phyloP scores from a whole-genome alignment of 2,329 filamentous ascomycete species.

The Diaporthe citriasiana region DNA sequence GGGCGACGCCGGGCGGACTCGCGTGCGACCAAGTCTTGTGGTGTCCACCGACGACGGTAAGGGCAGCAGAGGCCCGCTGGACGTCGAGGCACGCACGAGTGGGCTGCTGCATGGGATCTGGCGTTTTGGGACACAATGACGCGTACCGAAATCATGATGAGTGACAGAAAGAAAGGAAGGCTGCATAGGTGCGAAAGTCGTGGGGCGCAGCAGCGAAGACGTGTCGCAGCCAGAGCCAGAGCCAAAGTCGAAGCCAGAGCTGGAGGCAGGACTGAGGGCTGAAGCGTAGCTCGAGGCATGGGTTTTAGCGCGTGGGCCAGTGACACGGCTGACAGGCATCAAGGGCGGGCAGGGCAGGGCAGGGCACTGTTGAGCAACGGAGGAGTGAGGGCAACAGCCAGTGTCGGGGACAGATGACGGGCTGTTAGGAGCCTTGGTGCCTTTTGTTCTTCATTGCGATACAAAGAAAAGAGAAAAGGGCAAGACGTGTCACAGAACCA shows the following conservation, averaged over 20 bases:
- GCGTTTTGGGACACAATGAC: conserved; percentile 22
- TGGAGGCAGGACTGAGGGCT: background rate
- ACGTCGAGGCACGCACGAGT: background rate
- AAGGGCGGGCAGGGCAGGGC: background rate
- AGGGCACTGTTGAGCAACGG: background rate
- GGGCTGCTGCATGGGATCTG: conserved; percentile 20
- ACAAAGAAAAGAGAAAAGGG: background rate
- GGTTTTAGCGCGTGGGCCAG: background rate
- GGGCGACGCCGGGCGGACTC: background rate
- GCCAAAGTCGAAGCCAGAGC: background rate
- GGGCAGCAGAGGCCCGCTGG: background rate
- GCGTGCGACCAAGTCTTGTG: background rate
- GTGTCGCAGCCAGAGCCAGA: background rate
- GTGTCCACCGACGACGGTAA: background rate
- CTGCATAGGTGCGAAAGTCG: background rate
- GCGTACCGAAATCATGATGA: conserved; percentile 1
- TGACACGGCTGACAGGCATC: background rate
- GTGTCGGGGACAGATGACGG: background rate
- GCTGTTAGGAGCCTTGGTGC: background rate
- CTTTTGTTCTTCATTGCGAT: background rate
- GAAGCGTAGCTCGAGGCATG: background rate
- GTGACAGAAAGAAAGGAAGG: background rate
- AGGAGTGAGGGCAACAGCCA: background rate
- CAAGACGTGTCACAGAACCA: background rate
- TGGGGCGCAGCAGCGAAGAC: background rate